Base-by-base conservation (phyloP, 768 basidiomycete species). In the Agrocybe pediades region DNA sequence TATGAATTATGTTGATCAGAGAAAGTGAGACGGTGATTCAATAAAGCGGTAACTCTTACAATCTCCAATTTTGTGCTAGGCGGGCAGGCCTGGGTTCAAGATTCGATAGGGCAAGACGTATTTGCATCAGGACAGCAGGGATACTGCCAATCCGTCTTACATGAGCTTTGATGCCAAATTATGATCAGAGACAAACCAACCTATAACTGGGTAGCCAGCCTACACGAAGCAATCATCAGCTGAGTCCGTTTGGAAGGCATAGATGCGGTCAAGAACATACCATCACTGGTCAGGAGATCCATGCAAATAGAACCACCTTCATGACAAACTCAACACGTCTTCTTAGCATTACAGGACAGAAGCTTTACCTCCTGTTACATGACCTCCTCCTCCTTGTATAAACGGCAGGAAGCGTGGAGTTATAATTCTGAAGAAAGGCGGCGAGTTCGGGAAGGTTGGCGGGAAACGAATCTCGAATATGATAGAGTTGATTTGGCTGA, bases 341-440 rank as follows among this genome's bases (percentile, higher is more conserved):
- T n/a, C n/a, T n/a, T 41, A 41, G 20, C 16, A 30, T 26, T 40
- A 16, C 23, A 29, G 11, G 19, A 19, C 19, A 39, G 9, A 39
- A 11, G 25, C 21, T 59, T 70, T 23, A 55, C 83, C 86, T 59
- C 77, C 80, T 17, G 86, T 87, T 39, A 89, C 72, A 67, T 87
- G 83, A 0, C 86, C 87, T 7, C 87, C 87, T 2, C 87, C 88
- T 16, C 87, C 88, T 47, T 83, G 76, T 30, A 80, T 77, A 63
- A 90, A 90, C 0, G 86, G 85, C 29, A 87, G 64, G 69, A 90
- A 87, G 21, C 88, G 79, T 0, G 89, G 89, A 21, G 83, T 84
- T 20, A 91, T 77, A 26, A 90, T 83, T 51, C 88, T 80, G 69
- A 90, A 88, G 72, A 87, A 90, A 0, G 90, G 89, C 1, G 88